Evolutionary conservation across 768 basidiomycete genomes (phyloP).

Genomic region (Naganishia friedmannii): DNA sequence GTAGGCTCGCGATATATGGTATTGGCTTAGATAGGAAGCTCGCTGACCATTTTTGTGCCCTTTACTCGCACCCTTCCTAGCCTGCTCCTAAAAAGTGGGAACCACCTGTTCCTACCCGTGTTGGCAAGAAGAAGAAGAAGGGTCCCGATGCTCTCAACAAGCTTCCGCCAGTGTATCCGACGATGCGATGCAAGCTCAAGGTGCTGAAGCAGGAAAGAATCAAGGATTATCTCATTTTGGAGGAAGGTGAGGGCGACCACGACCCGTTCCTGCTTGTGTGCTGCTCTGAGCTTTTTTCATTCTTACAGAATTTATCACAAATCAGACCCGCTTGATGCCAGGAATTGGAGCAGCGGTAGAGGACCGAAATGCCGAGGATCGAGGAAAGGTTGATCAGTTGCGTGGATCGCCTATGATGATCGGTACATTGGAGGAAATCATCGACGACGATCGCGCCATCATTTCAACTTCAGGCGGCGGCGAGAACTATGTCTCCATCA

Average conservation of each 20-base stretch:
- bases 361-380: constrained; percentile 93
- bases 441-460: constrained; percentile 66
- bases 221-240: constrained; percentile 93
- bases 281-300: not conserved
- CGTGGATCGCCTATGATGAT: constrained; percentile 97
- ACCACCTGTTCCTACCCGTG: constrained; percentile 90
- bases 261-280: not conserved
- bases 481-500: constrained; percentile 94
- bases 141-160: constrained; percentile 89
- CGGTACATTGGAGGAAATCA: constrained; percentile 89
- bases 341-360: constrained; percentile 60
- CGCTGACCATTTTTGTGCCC: not conserved
- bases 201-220: constrained; percentile 95
- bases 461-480: constrained; percentile 90
- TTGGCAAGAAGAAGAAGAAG: constrained; percentile 80
- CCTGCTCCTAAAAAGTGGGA: constrained; percentile 91
- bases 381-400: constrained; percentile 86
- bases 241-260: constrained; percentile 53
- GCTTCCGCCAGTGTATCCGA: constrained; percentile 87
- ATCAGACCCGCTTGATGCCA: constrained; percentile 42
- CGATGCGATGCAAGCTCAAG: constrained; percentile 89
- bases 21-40: not conserved
- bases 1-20: constrained; percentile 27
- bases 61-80: not conserved
- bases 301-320: constrained; percentile 47